Evolutionary conservation across 2,329 filamentous ascomycete genomes (phyloP), one percentile per base, ranked within the genome.

Genomic region (Plenodomus biglobosus): DNA sequence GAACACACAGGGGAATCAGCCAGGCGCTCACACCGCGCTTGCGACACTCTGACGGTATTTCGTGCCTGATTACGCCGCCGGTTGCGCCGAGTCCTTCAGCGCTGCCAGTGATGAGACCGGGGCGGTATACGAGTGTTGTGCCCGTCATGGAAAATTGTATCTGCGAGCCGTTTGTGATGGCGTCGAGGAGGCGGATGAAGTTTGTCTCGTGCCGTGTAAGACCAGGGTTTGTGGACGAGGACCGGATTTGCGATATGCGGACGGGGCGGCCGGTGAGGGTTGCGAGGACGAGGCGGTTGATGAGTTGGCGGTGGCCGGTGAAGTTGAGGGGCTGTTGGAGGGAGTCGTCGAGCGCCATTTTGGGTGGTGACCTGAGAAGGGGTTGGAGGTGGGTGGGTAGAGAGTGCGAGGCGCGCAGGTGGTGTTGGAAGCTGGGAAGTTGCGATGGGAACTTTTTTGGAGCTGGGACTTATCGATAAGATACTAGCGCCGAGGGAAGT

Each of bases 101-200:
- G 39, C 86, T 87, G 53, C 94, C 94, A 0, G 90, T 94, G 64
- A 99, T 95, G 35, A 99, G 79, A 30, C 94, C 94, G 0, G 94
- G 94, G 58, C 89, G 87, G 75, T 95, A 99, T 32, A 92, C 86
- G 46, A 99, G 83, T 1, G 90, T 92, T 0, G 94, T 97, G 68
- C 94, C 94, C 1, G 91, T 96, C 76, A 95, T 94, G 10, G 91
- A 96, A 61, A 99, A 96, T 66, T 96, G 92, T 76, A 97, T 90
- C 46, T 88, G 85, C 48, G 88, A 89, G 75, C 94, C 94, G 78
- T 99, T 99, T 66, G 94, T 99, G 64, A 99, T 81, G 59, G 90
- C 83, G 73, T 97, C 94, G 66, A 99, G 85, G 16, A 99, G 87
- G 48, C 94, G 92, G 24, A 99, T 82, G 73, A 99, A 92, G 39